Evolutionary conservation across 129 eudicot species (phyloP), one percentile per base, ranked within the genome.

Genomic region (Centrapalus pauciflorus): DNA sequence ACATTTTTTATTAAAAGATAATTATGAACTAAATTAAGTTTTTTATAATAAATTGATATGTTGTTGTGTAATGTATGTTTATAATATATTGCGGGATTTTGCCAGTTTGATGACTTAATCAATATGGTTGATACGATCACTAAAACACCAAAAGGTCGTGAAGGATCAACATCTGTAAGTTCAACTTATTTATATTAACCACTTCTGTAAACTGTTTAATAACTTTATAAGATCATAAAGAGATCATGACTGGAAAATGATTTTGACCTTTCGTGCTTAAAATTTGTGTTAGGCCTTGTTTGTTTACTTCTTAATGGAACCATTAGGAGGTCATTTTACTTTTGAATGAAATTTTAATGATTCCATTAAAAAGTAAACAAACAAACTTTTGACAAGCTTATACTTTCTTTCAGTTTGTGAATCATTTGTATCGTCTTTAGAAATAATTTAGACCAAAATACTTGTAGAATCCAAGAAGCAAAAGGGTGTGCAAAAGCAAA

Each of bases 41-140:
- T 1, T 40, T 38, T 0, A 0, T 7, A 3, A 50, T 21, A 21
- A 2, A 20, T 11, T 0, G 11, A 24, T n/a, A n/a, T n/a, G n/a
- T 40, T 1, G 14, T 38, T 62, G 14, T 12, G 49, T 50, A 32
- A 7, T 66, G 6, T 2, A 14, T 56, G 10, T 14, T 27, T 40
- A 10, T 13, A 55, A n/a, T 13, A 4, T n/a, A 17, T 25, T 19
- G 11, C 5, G 5, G 12, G 23, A 21, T 17, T 62, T 26, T 61
- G 40, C 1, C 11, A 73, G 77, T 73, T 73, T 54, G 72, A 73
- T 7, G 72, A 64, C 19, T 73, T 73, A 16, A 40, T 73, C 27
- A 55, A 73, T 29, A 55, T 40, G 78, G 72, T 64, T 30, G 71
- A 41, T 43, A 52, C 12, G 57, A 57, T 64, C 57, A 64, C 72